phyloP scores from a whole-genome alignment of 202 grass and related monocot genomes.

The Panicum virgatum region DNA sequence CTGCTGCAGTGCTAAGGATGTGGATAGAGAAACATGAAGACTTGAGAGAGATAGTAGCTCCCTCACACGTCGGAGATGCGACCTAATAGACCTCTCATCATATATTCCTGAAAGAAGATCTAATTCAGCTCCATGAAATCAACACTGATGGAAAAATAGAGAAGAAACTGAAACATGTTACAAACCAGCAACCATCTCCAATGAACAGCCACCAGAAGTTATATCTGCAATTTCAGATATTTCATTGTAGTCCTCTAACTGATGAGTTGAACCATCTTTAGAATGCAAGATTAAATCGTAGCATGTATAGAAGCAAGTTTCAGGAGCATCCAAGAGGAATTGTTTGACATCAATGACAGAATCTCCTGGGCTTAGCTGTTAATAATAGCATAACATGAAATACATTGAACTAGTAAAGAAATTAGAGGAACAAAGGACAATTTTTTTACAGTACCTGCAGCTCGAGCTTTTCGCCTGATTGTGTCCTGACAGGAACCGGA shows the following conservation, averaged over 20 bases:
- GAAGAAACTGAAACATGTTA: slow-evolving; percentile 6
- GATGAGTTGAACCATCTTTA: slow-evolving; percentile 77
- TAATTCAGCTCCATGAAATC: not conserved
- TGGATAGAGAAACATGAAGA: slow-evolving; percentile 85
- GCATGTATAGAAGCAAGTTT: slow-evolving; percentile 99
- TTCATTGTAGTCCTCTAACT: slow-evolving; percentile 98
- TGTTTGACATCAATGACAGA: slow-evolving; percentile 95
- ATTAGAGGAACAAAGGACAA: not conserved
- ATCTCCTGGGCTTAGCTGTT: slow-evolving; percentile 92
- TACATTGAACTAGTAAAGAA: not conserved
- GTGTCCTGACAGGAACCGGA: slow-evolving; percentile 77
- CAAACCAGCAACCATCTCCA: slow-evolving; percentile 93
- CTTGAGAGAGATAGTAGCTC: slow-evolving; percentile 89
- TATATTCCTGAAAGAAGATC: slow-evolving; percentile 71
- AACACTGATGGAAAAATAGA: not conserved
- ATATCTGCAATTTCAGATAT: slow-evolving; percentile 96
- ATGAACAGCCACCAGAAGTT: slow-evolving; percentile 74
- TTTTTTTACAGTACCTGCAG: slow-evolving; percentile 62
- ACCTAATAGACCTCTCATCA: slow-evolving; percentile 98
- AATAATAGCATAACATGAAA: slow-evolving; percentile 35
- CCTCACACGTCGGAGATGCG: slow-evolving; percentile 76
- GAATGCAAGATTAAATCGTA: slow-evolving; percentile 85
- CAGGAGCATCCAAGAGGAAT: slow-evolving; percentile 94
- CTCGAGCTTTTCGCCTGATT: slow-evolving; percentile 93
- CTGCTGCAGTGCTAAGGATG: slow-evolving; percentile 80